phyloP scores from a whole-genome alignment of 805 yeast species.

The Metschnikowia picachoensis region DNA sequence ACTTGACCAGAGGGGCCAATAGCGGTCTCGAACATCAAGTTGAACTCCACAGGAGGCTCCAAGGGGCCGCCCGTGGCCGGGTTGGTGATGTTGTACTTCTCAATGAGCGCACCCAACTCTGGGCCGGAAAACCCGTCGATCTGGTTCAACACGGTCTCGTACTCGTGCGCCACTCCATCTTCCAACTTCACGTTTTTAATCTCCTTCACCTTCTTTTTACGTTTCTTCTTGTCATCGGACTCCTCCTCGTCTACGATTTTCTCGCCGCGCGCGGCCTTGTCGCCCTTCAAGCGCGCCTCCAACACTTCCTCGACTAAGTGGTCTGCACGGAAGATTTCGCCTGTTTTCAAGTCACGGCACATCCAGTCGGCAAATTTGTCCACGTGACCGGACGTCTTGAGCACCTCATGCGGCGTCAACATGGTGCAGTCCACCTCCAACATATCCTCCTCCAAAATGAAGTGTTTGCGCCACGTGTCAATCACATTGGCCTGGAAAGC shows the following conservation, averaged over 20 bases:
- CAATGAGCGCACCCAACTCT: conserved; percentile 85
- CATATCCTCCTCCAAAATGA: conserved; percentile 97
- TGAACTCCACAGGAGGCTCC: conserved; percentile 91
- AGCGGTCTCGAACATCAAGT: conserved; percentile 98
- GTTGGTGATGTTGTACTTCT: conserved; percentile 77
- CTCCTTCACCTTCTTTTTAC: conserved; percentile 78
- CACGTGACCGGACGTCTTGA: conserved; percentile 98
- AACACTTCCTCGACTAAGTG: conserved; percentile 97
- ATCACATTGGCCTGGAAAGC: conserved; percentile 94
- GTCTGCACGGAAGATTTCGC: conserved; percentile 98
- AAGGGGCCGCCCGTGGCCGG: conserved; percentile 85
- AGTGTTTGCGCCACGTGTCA: conserved; percentile 97
- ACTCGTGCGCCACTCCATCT: conserved; percentile 73
- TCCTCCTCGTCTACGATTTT: conserved; percentile 44
- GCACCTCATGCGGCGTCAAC: conserved; percentile 95
- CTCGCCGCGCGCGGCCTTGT: conserved; percentile 91
- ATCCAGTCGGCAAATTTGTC: conserved; percentile 99
- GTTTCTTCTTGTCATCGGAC: conserved; percentile 68
- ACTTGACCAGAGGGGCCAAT: conserved; percentile 97
- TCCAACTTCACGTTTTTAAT: conserved; percentile 88
- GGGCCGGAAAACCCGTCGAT: conserved; percentile 95
- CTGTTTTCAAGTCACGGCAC: conserved; percentile 93
- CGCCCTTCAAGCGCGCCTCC: conserved; percentile 95
- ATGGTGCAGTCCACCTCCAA: conserved; percentile 97
- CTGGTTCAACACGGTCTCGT: conserved; percentile 82